Percentiles rank a stretch among this genome's conserved stretches.
Conservation (phyloP, 441 rosid genomes). For the Breynia disticha region DNA sequence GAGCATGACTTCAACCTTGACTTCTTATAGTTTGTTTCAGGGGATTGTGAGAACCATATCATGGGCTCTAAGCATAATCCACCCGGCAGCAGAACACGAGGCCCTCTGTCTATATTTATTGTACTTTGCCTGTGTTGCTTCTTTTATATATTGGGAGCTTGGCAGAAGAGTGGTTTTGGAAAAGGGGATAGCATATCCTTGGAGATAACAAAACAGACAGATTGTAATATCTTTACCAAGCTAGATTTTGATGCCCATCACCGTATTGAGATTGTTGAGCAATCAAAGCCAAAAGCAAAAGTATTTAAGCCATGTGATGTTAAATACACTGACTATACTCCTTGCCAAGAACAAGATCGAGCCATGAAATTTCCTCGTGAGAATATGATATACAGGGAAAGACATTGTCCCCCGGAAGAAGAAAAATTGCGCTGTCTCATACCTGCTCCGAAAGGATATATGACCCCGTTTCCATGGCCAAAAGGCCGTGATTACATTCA, state of each 20-base stretch:
- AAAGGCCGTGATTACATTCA: conserved; percentile 58
- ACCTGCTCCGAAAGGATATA: conserved; percentile 77
- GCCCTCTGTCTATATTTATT: conserved; percentile 56
- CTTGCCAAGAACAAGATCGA: conserved; percentile 63
- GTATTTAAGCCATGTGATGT: conserved; percentile 40
- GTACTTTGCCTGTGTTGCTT: conserved; percentile 74
- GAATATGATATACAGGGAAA: conserved; percentile 64
- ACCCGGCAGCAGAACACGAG: conserved; percentile 37
- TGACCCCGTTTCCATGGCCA: conserved; percentile 73
- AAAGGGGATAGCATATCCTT: conserved; percentile 75
- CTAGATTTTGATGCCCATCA: conserved; percentile 31
- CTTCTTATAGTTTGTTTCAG: background rate
- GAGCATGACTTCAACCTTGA: background rate
- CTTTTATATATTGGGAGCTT: conserved; percentile 84
- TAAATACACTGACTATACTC: conserved; percentile 53
- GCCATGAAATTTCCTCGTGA: conserved; percentile 51
- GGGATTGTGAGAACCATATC: background rate
- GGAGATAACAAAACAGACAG: conserved; percentile 52
- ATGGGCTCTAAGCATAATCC: conserved; percentile 60
- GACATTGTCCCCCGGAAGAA: too few species aligned
- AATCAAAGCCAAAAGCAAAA: conserved; percentile 10
- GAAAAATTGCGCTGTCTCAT: conserved; percentile 55
- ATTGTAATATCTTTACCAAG: conserved; percentile 48
- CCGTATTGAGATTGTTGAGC: conserved; percentile 7
- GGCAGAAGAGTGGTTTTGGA: conserved; percentile 94